Conservation (phyloP, 2,329 filamentous ascomycete genomes). For the Penicillium brevicompactum region DNA sequence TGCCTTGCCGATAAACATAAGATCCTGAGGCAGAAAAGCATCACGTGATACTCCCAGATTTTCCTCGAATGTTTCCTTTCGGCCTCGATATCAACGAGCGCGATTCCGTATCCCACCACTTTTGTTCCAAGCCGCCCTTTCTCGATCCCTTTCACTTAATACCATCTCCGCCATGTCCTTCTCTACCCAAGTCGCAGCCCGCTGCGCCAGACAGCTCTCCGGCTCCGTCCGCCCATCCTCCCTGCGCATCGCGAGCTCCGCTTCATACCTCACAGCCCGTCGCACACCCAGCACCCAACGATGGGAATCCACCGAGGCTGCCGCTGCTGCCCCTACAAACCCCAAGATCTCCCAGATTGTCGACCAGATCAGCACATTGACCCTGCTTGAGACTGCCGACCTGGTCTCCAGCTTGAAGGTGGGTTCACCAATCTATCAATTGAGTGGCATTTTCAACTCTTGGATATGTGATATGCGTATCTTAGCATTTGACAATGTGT, state of each 20-base stretch:
- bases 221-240: conserved; percentile 43
- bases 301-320: conserved; percentile 83
- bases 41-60: conserved; percentile 38
- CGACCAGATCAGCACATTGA: conserved; percentile 98
- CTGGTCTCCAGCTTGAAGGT: conserved; percentile 96
- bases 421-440: conserved; percentile 24
- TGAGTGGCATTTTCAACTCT: neutral
- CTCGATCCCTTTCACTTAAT: neutral
- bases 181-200: conserved; percentile 42
- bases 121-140: conserved; percentile 9
- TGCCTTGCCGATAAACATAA: neutral
- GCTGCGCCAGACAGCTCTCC: conserved; percentile 46
- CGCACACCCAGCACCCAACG: conserved; percentile 61
- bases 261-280: conserved; percentile 42
- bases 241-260: conserved; percentile 41
- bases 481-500: neutral
- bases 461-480: neutral
- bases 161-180: conserved; percentile 40
- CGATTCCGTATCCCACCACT: conserved; percentile 18
- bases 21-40: neutral
- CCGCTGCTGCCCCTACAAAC: conserved; percentile 60
- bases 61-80: conserved; percentile 39
- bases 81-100: conserved; percentile 23
- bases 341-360: conserved; percentile 95
- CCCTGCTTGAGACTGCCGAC: conserved; percentile 94